phyloP scores from a whole-genome alignment of 2,329 filamentous ascomycete genomes.

The Claviceps digitariae region DNA sequence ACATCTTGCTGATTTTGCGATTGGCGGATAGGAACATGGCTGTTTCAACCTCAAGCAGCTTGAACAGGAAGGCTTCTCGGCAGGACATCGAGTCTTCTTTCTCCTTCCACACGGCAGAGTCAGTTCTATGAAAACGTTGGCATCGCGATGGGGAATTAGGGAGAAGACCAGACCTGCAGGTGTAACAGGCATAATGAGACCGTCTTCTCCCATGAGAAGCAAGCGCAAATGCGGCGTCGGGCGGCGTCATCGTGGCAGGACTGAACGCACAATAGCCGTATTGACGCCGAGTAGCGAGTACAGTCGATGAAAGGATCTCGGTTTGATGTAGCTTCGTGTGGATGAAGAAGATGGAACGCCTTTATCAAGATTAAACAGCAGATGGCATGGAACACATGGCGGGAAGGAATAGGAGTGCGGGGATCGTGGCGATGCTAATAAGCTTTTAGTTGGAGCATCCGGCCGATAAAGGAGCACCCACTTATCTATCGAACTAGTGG shows the following conservation, averaged over 20 bases:
- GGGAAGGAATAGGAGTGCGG: slow-evolving; percentile 3
- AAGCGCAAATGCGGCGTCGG: slow-evolving; percentile 15
- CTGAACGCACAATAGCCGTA: not conserved
- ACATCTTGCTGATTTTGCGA: slow-evolving; percentile 22
- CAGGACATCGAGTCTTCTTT: slow-evolving; percentile 38
- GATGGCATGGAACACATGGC: not conserved
- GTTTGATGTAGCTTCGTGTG: not conserved
- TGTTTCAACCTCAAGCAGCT: slow-evolving; percentile 35
- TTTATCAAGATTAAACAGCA: not conserved
- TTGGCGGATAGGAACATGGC: slow-evolving; percentile 29
- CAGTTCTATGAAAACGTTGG: not conserved
- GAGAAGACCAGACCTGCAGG: slow-evolving; percentile 27
- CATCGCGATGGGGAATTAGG: not conserved
- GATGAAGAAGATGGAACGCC: not conserved
- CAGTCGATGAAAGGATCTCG: not conserved
- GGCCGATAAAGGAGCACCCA: slow-evolving; percentile 5
- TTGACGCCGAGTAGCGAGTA: not conserved
- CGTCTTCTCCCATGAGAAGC: slow-evolving; percentile 22
- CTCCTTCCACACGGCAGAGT: slow-evolving; percentile 15
- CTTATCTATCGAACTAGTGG: no score
- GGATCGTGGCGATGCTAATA: not conserved
- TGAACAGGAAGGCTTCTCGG: slow-evolving; percentile 36
- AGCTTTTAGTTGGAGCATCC: not conserved
- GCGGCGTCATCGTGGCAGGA: slow-evolving; percentile 17
- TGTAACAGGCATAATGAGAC: slow-evolving; percentile 30